Percentiles rank a stretch among this genome's conserved stretches.
Evolutionary conservation across 108 stramenopile species (phyloP).

Genomic region (Schizochytrium sp.): DNA sequence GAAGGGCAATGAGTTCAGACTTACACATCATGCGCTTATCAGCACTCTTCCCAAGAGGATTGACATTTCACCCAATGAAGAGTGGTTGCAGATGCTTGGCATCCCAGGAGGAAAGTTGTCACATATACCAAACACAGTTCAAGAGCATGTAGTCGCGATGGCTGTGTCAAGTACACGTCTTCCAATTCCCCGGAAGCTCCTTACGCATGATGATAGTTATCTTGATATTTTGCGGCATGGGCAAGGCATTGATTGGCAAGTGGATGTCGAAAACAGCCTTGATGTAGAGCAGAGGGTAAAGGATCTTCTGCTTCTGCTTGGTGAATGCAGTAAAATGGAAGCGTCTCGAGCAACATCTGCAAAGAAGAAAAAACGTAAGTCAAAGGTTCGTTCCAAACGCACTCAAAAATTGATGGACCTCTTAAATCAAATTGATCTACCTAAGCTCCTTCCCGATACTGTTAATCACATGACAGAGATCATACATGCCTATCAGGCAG

Average conservation of each 20-base stretch:
- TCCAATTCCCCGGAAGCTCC: not conserved
- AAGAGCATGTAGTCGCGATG: not conserved
- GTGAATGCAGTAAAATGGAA: not conserved
- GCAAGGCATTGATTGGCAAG: not conserved
- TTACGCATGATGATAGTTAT: not conserved
- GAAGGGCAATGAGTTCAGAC: not conserved
- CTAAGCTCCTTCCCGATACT: not conserved
- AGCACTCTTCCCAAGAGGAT: not conserved
- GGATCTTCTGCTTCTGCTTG: not conserved
- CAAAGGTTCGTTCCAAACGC: not conserved
- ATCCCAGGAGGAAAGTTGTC: not conserved
- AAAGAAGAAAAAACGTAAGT: not conserved
- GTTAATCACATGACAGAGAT: not conserved
- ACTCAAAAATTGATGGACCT: not conserved
- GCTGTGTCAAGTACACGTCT: not conserved
- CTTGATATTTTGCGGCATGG: not conserved
- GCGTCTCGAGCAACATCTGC: not conserved
- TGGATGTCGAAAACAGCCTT: not conserved
- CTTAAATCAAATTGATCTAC: not conserved
- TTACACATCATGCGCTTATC: not conserved
- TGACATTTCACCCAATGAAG: not conserved
- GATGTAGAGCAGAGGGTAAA: not conserved
- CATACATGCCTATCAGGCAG: constrained; percentile 27
- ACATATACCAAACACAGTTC: not conserved
- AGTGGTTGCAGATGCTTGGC: not conserved